Conservation (phyloP, 2,329 filamentous ascomycete species). For the Epichloe festucae region DNA sequence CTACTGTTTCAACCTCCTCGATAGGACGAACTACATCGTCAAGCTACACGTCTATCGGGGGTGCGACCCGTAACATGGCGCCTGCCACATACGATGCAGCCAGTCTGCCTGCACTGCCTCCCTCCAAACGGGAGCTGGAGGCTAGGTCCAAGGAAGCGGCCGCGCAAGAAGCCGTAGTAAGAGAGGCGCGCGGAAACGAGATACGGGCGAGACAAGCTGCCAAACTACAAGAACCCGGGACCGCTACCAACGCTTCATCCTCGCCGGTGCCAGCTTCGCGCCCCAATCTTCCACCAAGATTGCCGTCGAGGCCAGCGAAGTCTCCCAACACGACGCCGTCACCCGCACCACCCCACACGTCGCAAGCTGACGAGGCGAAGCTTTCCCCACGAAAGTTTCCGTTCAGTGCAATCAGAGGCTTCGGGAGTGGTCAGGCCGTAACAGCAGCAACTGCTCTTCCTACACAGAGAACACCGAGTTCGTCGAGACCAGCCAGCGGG, state of each 20-base stretch:
- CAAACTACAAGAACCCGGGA: slow-evolving; percentile 2
- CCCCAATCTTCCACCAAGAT: slow-evolving; percentile 34
- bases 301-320: slow-evolving; percentile 36
- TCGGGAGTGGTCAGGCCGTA: slow-evolving; percentile 7
- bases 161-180: slow-evolving; percentile 1
- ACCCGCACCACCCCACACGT: background rate
- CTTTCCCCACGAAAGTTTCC: slow-evolving; percentile 6
- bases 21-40: slow-evolving; percentile 32
- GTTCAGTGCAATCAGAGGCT: slow-evolving; percentile 10
- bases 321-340: slow-evolving; percentile 10
- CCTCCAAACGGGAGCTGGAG: slow-evolving; percentile 40
- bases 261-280: slow-evolving; percentile 15
- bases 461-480: slow-evolving; percentile 2
- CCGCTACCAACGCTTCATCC: slow-evolving; percentile 15
- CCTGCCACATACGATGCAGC: slow-evolving; percentile 43
- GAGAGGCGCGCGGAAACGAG: slow-evolving; percentile 3
- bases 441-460: background rate
- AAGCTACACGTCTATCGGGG: slow-evolving; percentile 32
- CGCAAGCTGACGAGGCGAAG: slow-evolving; percentile 2
- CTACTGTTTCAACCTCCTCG: slow-evolving; percentile 39
- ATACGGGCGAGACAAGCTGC: slow-evolving; percentile 5
- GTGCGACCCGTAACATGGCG: slow-evolving; percentile 31
- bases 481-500: slow-evolving; percentile 1
- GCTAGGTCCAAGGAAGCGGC: slow-evolving; percentile 24
- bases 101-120: slow-evolving; percentile 45